Evolutionary conservation across 192 early-diverging fungal genomes (phyloP), one percentile per base, ranked within the genome.

Genomic region (Podila epicladia): DNA sequence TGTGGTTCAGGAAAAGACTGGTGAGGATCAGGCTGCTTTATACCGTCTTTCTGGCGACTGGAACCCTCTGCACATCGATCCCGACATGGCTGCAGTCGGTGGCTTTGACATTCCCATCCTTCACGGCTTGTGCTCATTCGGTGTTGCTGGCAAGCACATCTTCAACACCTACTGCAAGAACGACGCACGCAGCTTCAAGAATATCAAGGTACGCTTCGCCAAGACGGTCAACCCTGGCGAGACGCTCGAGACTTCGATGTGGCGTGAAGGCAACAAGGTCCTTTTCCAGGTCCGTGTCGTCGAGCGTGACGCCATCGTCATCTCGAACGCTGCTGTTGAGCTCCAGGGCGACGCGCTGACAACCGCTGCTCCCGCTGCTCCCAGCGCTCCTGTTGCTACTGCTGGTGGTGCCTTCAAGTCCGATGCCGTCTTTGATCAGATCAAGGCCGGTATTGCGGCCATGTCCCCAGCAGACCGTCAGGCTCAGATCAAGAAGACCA

Each of bases 61-160:
- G 84, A 99, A 99, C 85, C 98, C 98, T 72, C 87, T 99, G 70
- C 98, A 99, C 80, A 94, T 99, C 74, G 97, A 99, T 83, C 97
- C 98, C 1, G 86, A 90, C 29, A 97, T 99, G 96, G 91, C 94
- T 38, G 88, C 90, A 49, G 89, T 98, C 65, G 98, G 96, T 64
- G 97, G 97, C 22, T 99, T 98, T 84, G 94, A 98, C 41, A 92
- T 93, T 13, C 98, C 98, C 2, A 99, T 99, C 75, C 87, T 99
- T 55, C 98, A 99, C 78, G 97, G 97, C 37, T 88, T 99, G 69
- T 97, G 95, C 88, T 90, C 94, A 12, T 96, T 95, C 83, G 97
- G 96, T 70, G 89, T 96, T 72, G 93, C 97, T 19, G 93, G 92
- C 15, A 97, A 96, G 82, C 97, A 97, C 72, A 89, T 98, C 62